phyloP scores from a whole-genome alignment of 2,329 filamentous ascomycete species.

The Ceratocystis diversiconidia region DNA sequence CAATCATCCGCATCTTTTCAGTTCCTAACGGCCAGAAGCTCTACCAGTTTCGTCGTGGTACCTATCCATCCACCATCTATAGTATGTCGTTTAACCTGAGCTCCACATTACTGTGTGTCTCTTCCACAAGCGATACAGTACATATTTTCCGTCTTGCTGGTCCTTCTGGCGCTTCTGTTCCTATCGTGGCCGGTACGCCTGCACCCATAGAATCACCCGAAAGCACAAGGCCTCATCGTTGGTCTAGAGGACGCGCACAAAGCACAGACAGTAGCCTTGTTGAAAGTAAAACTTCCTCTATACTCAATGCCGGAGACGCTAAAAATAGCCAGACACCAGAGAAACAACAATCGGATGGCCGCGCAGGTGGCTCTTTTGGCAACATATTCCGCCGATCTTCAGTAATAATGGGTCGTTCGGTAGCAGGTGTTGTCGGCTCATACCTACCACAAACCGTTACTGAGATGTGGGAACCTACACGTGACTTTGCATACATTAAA shows the following conservation, averaged over 20 bases:
- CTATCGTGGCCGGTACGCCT: conserved; percentile 24
- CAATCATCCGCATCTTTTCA: conserved; percentile 90
- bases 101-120: conserved; percentile 85
- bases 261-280: conserved; percentile 36
- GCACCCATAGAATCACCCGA: conserved; percentile 28
- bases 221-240: conserved; percentile 36
- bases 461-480: conserved; percentile 91
- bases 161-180: conserved; percentile 26
- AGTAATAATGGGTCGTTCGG: conserved; percentile 77
- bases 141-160: conserved; percentile 77
- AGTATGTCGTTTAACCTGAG: conserved; percentile 98
- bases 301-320: not conserved
- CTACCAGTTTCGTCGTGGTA: conserved; percentile 89
- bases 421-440: conserved; percentile 77
- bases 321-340: not conserved
- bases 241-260: conserved; percentile 32
- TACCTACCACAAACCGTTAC: conserved; percentile 89
- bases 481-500: conserved; percentile 95
- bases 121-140: conserved; percentile 88
- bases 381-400: conserved; percentile 89
- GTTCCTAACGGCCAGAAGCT: conserved; percentile 83
- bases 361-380: conserved; percentile 53
- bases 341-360: not conserved
- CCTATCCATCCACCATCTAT: conserved; percentile 89
- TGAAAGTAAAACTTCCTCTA: not conserved